These are phyloP conservation scores for Saccharomyces hybrid DNA, from an alignment of 1,139 yeast genomes.

Conservation along the genomic window DNA sequence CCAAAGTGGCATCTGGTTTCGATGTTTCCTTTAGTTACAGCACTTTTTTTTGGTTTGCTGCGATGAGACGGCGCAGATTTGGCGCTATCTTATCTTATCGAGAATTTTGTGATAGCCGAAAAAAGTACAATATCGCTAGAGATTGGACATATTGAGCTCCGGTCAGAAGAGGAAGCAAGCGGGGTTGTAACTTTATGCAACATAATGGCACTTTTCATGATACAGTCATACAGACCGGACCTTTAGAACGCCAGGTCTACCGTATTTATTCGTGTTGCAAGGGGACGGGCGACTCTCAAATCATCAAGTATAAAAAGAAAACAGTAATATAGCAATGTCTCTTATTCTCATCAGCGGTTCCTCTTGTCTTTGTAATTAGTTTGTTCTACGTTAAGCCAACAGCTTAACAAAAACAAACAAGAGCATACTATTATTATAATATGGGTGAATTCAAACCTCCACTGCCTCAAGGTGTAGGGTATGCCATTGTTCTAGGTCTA, in stretches of 20 bases:
- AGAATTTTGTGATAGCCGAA: background rate
- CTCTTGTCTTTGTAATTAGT: background rate
- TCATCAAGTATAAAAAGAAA: background rate
- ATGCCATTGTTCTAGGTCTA: constrained; percentile 80
- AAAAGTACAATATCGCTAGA: background rate
- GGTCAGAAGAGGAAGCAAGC: background rate
- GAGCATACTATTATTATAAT: background rate
- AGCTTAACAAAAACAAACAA: no score
- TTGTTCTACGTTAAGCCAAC: no score
- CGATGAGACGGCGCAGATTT: background rate
- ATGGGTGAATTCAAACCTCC: constrained; percentile 30
- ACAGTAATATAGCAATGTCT: background rate
- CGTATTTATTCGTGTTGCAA: background rate
- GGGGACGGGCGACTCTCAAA: background rate
- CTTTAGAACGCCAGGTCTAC: no score
- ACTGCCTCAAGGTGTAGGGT: constrained; percentile 76
- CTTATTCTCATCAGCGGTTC: background rate
- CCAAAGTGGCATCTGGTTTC: no score
- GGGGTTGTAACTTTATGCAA: no score
- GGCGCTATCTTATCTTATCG: background rate
- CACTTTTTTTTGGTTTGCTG: background rate
- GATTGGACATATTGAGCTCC: background rate
- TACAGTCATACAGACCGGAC: background rate
- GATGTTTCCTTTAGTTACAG: no score
- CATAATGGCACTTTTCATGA: background rate